phyloP scores from a whole-genome alignment of 176 grass and related monocot species.

The Themeda triandra region DNA sequence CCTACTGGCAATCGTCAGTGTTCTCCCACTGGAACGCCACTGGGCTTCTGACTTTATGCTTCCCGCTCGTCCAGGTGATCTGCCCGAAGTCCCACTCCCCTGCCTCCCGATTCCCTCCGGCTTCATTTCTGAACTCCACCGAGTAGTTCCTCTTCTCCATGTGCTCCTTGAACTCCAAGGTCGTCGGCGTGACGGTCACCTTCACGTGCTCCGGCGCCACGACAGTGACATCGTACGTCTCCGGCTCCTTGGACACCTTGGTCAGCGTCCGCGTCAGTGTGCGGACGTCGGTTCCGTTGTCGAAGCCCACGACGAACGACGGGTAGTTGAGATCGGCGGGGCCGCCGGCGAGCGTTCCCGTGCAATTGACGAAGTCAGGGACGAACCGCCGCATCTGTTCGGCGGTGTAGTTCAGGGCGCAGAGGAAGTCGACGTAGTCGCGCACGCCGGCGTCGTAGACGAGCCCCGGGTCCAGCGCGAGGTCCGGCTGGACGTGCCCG shows the following conservation, averaged over 20 bases:
- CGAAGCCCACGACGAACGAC: slow-evolving; percentile 45
- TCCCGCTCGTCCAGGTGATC: neutral
- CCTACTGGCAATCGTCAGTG: neutral
- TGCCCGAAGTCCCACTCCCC: neutral
- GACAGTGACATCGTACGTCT: slow-evolving; percentile 30
- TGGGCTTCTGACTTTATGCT: neutral
- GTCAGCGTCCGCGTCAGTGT: slow-evolving; percentile 21
- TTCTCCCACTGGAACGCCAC: slow-evolving; percentile 1
- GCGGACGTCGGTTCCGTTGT: neutral
- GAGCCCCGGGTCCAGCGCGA: slow-evolving; percentile 12
- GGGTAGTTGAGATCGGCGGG: slow-evolving; percentile 51
- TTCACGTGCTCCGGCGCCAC: slow-evolving; percentile 19
- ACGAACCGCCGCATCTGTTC: slow-evolving; percentile 32
- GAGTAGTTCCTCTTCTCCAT: slow-evolving; percentile 36
- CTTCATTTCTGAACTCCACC: slow-evolving; percentile 42
- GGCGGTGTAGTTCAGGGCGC: slow-evolving; percentile 40
- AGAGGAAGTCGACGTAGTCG: slow-evolving; percentile 20
- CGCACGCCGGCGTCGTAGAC: neutral
- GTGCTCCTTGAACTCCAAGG: slow-evolving; percentile 33
- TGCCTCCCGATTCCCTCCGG: neutral
- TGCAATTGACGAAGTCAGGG: neutral
- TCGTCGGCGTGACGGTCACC: slow-evolving; percentile 37
- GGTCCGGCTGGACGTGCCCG: neutral
- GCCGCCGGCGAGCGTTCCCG: neutral
- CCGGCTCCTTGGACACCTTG: neutral